Evolutionary conservation across 805 yeast species (phyloP).

Genomic region (Kazachstania taianensis): DNA sequence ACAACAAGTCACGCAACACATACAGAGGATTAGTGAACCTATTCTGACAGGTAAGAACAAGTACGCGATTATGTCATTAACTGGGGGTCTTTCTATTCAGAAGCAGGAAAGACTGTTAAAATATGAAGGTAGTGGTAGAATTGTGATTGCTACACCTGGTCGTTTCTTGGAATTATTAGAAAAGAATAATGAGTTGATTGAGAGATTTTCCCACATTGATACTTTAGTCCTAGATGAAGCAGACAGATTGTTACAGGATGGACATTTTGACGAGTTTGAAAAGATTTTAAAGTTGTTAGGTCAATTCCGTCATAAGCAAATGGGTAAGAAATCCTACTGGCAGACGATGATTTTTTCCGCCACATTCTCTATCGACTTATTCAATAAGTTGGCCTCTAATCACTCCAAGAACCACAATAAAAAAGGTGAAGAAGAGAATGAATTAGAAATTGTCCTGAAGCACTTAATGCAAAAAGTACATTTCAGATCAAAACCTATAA

Average conservation of each 20-base stretch:
- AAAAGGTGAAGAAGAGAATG: conserved; percentile 19
- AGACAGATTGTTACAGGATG: conserved; percentile 87
- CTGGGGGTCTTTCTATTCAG: conserved; percentile 93
- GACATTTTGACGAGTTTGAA: conserved; percentile 90
- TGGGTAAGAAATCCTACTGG: conserved; percentile 36
- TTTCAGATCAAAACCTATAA: conserved; percentile 59
- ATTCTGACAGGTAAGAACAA: conserved; percentile 37
- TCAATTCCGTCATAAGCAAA: conserved; percentile 32
- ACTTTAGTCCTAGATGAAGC: conserved; percentile 84
- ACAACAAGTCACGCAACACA: conserved; percentile 80
- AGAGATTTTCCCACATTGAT: conserved; percentile 35
- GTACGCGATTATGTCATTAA: conserved; percentile 60
- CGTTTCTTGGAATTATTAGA: conserved; percentile 75
- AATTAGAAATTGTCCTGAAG: conserved; percentile 50
- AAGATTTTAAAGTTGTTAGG: conserved; percentile 59
- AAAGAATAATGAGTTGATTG: conserved; percentile 38
- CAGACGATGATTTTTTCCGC: conserved; percentile 95
- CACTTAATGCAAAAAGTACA: conserved; percentile 59
- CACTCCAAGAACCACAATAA: conserved; percentile 23
- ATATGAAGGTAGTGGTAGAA: conserved; percentile 54
- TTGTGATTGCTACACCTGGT: conserved; percentile 93
- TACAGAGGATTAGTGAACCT: conserved; percentile 37
- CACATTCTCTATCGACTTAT: conserved; percentile 75
- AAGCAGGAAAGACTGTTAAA: conserved; percentile 77
- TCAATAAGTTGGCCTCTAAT: conserved; percentile 54